Evolutionary conservation across 768 basidiomycete species (phyloP).

Genomic region (Pleurotus platypus): DNA sequence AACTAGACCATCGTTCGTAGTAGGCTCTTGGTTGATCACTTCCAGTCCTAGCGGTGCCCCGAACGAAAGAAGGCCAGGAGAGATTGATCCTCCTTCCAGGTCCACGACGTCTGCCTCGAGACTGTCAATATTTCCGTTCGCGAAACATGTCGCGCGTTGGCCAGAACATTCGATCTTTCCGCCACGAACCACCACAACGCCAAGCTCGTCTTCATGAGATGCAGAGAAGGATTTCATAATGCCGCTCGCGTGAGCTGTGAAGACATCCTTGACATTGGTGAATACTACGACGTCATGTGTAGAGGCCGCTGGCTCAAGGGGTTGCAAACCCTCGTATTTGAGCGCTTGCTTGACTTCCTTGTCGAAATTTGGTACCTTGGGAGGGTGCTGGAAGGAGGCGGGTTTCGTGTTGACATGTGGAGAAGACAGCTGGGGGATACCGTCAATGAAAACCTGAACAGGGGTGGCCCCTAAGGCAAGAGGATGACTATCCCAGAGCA

Average conservation of each 20-base stretch:
- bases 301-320: conserved; percentile 44
- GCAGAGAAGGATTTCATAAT: conserved; percentile 23
- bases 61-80: conserved; percentile 65
- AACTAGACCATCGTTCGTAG: conserved; percentile 65
- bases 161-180: conserved; percentile 54
- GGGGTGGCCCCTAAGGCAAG: conserved; percentile 85
- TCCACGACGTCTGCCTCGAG: conserved; percentile 41
- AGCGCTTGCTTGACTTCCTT: conserved; percentile 61
- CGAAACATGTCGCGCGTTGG: conserved; percentile 8
- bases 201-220: conserved; percentile 14
- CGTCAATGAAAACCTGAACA: conserved; percentile 86
- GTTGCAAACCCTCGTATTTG: conserved; percentile 71
- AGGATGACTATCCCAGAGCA: conserved; percentile 85
- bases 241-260: conserved; percentile 20
- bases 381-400: conserved; percentile 36
- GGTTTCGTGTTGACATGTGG: conserved; percentile 53
- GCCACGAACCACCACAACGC: conserved; percentile 36
- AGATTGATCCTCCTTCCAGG: conserved; percentile 67
- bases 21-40: conserved; percentile 64
- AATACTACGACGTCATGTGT: conserved; percentile 44
- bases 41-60: conserved; percentile 70
- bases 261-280: conserved; percentile 56
- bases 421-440: conserved; percentile 65
- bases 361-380: conserved; percentile 68
- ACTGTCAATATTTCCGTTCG: conserved; percentile 11